phyloP scores from a whole-genome alignment of 2,329 filamentous ascomycete genomes.

The Blastomyces parvus region DNA sequence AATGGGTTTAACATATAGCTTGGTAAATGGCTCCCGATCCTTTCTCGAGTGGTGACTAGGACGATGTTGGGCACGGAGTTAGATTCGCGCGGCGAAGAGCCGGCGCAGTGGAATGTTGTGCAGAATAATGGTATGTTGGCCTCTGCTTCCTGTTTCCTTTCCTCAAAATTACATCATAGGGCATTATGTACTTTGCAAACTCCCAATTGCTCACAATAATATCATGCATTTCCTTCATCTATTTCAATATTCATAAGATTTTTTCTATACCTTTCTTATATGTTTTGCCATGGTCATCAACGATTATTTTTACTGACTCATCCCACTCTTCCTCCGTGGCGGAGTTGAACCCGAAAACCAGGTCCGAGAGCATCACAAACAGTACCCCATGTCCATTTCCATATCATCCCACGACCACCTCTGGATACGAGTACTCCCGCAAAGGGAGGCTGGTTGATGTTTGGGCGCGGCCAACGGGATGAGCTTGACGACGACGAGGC shows the following conservation, averaged over 20 bases:
- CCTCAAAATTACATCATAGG: not conserved
- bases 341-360: conserved; percentile 21
- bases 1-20: conserved; percentile 23
- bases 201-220: not conserved
- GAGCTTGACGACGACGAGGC: conserved; percentile 41
- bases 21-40: conserved; percentile 38
- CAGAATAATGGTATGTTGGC: conserved; percentile 68
- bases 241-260: conserved; percentile 4
- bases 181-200: not conserved
- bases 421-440: conserved; percentile 19
- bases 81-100: conserved; percentile 51
- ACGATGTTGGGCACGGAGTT: conserved; percentile 48
- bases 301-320: conserved; percentile 3
- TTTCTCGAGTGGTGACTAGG: conserved; percentile 61
- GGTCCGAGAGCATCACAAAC: conserved; percentile 81
- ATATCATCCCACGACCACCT: conserved; percentile 73
- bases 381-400: conserved; percentile 88
- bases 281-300: not conserved
- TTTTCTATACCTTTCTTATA: conserved; percentile 1
- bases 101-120: conserved; percentile 87
- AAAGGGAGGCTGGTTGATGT: conserved; percentile 35
- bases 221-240: not conserved
- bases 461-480: conserved; percentile 39
- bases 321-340: not conserved
- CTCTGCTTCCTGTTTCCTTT: not conserved